phyloP scores from a whole-genome alignment of 2,329 filamentous ascomycete genomes.

The Phialophora tarda region DNA sequence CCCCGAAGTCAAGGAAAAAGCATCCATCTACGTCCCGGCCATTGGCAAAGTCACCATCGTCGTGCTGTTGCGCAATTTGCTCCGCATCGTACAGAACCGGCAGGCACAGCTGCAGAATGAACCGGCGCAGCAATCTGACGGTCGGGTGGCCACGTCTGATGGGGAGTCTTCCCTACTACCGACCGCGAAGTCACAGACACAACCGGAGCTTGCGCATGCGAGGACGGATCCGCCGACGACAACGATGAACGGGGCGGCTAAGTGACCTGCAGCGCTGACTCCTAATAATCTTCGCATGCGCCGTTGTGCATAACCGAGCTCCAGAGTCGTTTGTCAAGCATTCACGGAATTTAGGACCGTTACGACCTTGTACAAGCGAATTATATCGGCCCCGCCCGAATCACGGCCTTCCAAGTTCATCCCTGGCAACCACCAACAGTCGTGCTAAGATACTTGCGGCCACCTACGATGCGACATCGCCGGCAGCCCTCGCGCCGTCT shows the following conservation, averaged over 20 bases:
- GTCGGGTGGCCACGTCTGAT: background rate
- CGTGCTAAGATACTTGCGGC: too few relatives aligned
- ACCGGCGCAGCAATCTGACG: background rate
- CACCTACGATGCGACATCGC: background rate
- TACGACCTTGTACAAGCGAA: background rate
- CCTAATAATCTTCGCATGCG: background rate
- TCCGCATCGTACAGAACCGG: slow-evolving; percentile 65
- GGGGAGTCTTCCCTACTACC: background rate
- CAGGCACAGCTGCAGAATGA: slow-evolving; percentile 35
- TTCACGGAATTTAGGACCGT: background rate
- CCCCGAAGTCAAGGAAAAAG: slow-evolving; percentile 88
- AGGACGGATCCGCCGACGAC: background rate
- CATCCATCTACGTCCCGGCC: slow-evolving; percentile 93
- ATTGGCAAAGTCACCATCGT: slow-evolving; percentile 98
- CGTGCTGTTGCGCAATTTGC: slow-evolving; percentile 82
- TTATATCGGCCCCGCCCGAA: background rate
- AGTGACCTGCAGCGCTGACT: background rate
- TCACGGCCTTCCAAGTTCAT: background rate
- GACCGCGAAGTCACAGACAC: background rate
- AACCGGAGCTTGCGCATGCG: background rate
- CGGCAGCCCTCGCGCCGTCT: background rate
- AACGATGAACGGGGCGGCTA: background rate
- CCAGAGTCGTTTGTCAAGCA: background rate
- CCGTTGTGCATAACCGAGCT: background rate
- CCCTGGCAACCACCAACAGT: background rate